Evolutionary conservation across 1,139 yeast species (phyloP).

Genomic region (Nematodospora anomalae): DNA sequence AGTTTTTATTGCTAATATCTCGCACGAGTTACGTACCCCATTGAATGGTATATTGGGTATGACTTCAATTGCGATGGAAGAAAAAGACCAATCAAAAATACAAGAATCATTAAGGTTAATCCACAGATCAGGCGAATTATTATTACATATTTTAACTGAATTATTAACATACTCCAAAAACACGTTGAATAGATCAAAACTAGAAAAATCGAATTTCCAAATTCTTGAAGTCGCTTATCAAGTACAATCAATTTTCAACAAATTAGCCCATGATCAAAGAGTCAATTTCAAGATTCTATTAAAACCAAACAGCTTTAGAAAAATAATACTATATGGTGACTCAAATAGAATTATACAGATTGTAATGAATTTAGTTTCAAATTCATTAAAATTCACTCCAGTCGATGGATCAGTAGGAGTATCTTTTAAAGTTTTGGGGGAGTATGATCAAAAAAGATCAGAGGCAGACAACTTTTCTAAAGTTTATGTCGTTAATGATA

Average conservation of each 20-base stretch:
- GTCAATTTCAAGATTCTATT: conserved; percentile 60
- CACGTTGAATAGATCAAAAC: conserved; percentile 80
- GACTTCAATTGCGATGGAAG: conserved; percentile 93
- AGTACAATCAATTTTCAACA: conserved; percentile 82
- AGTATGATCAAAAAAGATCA: conserved; percentile 55
- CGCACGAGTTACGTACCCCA: conserved; percentile 94
- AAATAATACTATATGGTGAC: conserved; percentile 76
- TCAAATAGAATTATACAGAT: conserved; percentile 84
- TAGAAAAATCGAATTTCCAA: conserved; percentile 78
- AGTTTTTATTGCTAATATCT: conserved; percentile 90
- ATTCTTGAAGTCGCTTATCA: conserved; percentile 78
- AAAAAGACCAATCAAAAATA: conserved; percentile 62
- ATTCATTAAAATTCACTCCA: conserved; percentile 78
- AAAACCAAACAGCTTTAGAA: conserved; percentile 59
- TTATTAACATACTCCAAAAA: conserved; percentile 85
- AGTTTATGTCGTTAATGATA: conserved; percentile 26
- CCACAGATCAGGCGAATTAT: conserved; percentile 82
- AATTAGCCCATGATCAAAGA: conserved; percentile 75
- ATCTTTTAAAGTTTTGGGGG: conserved; percentile 63
- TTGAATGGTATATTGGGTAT: conserved; percentile 93
- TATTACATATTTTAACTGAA: conserved; percentile 85
- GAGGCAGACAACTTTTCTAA: conserved; percentile 29
- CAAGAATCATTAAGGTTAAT: conserved; percentile 71
- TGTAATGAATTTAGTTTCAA: conserved; percentile 83
- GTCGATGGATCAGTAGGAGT: conserved; percentile 80